Evolutionary conservation across 352 stramenopile genomes (phyloP).

Genomic region (Peronosclerospora sorghi): DNA sequence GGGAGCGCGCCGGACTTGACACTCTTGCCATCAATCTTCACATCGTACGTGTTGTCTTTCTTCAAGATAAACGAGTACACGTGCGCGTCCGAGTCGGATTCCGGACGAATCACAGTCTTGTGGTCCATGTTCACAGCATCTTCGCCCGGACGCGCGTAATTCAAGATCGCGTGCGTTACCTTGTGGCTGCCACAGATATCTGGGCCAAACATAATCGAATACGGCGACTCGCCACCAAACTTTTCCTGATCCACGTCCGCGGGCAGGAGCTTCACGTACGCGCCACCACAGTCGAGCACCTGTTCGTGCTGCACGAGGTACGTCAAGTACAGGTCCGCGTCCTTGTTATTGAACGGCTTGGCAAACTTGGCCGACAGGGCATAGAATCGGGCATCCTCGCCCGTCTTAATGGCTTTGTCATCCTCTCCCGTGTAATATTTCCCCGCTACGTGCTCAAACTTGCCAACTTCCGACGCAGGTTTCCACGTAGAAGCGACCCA

Average conservation of each 20-base stretch:
- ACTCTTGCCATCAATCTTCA: slow-evolving; percentile 94
- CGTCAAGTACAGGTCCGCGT: slow-evolving; percentile 89
- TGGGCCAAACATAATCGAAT: slow-evolving; percentile 98
- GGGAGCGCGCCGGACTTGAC: slow-evolving; percentile 87
- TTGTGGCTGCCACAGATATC: slow-evolving; percentile 97
- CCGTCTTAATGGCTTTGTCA: slow-evolving; percentile 93
- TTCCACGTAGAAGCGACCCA: slow-evolving; percentile 94
- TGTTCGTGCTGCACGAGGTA: slow-evolving; percentile 99
- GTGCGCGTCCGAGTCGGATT: slow-evolving; percentile 86
- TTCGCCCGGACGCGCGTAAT: slow-evolving; percentile 92
- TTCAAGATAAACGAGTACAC: slow-evolving; percentile 97
- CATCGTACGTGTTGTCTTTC: slow-evolving; percentile 95
- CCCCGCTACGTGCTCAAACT: slow-evolving; percentile 90
- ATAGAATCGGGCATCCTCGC: slow-evolving; percentile 95
- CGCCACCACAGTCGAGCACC: slow-evolving; percentile 96
- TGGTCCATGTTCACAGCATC: slow-evolving; percentile 90
- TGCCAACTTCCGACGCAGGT: slow-evolving; percentile 85
- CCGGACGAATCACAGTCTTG: slow-evolving; percentile 64
- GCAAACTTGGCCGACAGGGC: slow-evolving; percentile 89
- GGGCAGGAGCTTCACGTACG: slow-evolving; percentile 98
- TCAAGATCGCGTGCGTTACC: slow-evolving; percentile 97
- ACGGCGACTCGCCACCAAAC: slow-evolving; percentile 93
- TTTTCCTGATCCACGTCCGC: slow-evolving; percentile 84
- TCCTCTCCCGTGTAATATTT: slow-evolving; percentile 84
- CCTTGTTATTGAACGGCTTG: slow-evolving; percentile 83